Evolutionary conservation across 2,329 filamentous ascomycete genomes (phyloP).

Genomic region (Pseudogymnoascus sp.): DNA sequence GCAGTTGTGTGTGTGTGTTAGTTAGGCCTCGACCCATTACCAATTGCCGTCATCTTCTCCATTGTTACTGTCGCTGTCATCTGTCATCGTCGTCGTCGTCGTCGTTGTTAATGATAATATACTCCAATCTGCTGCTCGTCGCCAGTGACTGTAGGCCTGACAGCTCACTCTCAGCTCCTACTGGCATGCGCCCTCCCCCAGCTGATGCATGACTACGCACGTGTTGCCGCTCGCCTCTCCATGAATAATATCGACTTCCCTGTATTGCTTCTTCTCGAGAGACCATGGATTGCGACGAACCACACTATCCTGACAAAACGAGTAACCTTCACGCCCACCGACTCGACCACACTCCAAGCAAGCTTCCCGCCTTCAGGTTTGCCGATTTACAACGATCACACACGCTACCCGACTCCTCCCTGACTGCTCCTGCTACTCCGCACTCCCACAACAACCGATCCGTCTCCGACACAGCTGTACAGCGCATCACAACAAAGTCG

Average conservation of each 20-base stretch:
- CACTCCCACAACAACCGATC: background rate
- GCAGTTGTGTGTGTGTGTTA: background rate
- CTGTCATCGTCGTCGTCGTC: background rate
- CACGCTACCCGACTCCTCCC: background rate
- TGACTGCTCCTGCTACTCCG: background rate
- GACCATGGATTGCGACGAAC: constrained; percentile 4
- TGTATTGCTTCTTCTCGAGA: constrained; percentile 2
- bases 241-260: background rate
- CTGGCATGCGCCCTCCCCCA: constrained; percentile 1
- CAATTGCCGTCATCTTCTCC: background rate
- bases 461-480: background rate
- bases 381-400: constrained; percentile 4
- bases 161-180: background rate
- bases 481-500: constrained; percentile 1
- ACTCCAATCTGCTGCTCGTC: background rate
- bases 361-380: constrained; percentile 6
- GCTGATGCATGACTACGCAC: constrained; percentile 4
- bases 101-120: constrained; percentile 7
- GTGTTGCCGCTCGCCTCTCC: constrained; percentile 1
- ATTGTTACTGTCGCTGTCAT: background rate
- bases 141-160: background rate
- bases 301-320: constrained; percentile 5
- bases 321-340: constrained; percentile 1
- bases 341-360: constrained; percentile 7
- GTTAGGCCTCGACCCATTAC: background rate